Evolutionary conservation across 805 yeast species (phyloP).

Genomic region (Lipomyces chichibuensis): DNA sequence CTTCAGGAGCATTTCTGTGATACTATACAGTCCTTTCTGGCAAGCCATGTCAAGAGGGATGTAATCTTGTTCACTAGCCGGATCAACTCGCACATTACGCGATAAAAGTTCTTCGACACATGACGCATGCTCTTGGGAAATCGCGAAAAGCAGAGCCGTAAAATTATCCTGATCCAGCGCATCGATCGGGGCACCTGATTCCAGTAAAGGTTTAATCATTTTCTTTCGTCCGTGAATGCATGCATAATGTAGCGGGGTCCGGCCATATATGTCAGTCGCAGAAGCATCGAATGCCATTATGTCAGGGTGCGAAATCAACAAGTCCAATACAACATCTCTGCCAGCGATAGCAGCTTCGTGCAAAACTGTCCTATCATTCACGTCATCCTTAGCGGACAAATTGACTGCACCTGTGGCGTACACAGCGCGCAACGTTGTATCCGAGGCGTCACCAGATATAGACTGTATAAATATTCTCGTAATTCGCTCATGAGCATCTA

Average conservation of each 20-base stretch:
- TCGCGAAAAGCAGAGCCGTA: slow-evolving; percentile 81
- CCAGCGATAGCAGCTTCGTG: slow-evolving; percentile 60
- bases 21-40: slow-evolving; percentile 73
- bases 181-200: slow-evolving; percentile 45
- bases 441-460: slow-evolving; percentile 66
- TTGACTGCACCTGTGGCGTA: slow-evolving; percentile 59
- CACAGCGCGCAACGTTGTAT: slow-evolving; percentile 57
- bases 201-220: slow-evolving; percentile 50
- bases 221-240: slow-evolving; percentile 56
- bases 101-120: slow-evolving; percentile 56
- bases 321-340: slow-evolving; percentile 41
- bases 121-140: slow-evolving; percentile 64
- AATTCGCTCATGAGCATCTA: slow-evolving; percentile 51
- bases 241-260: slow-evolving; percentile 87
- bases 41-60: slow-evolving; percentile 80
- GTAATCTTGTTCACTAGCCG: slow-evolving; percentile 52
- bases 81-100: slow-evolving; percentile 50
- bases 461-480: slow-evolving; percentile 76
- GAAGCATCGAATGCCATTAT: slow-evolving; percentile 37
- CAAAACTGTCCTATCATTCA: slow-evolving; percentile 70
- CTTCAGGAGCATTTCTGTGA: slow-evolving; percentile 63
- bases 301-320: slow-evolving; percentile 38
- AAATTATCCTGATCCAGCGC: slow-evolving; percentile 51
- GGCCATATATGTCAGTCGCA: slow-evolving; percentile 53
- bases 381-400: slow-evolving; percentile 66